Evolutionary conservation across 2,329 filamentous ascomycete species (phyloP).

Genomic region (Tothia fuscella): DNA sequence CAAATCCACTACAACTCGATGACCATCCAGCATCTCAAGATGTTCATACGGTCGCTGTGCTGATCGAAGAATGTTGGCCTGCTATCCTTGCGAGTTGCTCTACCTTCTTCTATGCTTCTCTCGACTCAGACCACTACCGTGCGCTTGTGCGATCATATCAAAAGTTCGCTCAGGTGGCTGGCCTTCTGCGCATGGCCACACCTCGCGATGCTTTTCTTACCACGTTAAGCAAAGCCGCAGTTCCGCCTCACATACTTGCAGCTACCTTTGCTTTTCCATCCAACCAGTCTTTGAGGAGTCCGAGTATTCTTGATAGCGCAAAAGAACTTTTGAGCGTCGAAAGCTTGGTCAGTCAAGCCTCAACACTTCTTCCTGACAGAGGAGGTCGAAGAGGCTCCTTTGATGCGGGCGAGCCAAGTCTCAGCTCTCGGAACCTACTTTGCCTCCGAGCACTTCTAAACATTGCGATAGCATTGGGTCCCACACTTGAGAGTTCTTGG

Average conservation of each 20-base stretch:
- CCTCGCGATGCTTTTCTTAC: slow-evolving; percentile 91
- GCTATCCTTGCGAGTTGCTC: slow-evolving; percentile 90
- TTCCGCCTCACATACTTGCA: slow-evolving; percentile 59
- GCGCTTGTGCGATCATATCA: slow-evolving; percentile 85
- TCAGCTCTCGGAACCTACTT: slow-evolving; percentile 81
- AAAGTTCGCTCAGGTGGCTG: slow-evolving; percentile 88
- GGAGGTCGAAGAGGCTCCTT: slow-evolving; percentile 47
- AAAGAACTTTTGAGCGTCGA: slow-evolving; percentile 65
- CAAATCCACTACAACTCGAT: slow-evolving; percentile 70
- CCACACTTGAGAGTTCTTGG: slow-evolving; percentile 76
- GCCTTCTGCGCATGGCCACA: slow-evolving; percentile 69
- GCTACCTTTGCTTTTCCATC: slow-evolving; percentile 23
- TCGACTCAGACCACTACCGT: slow-evolving; percentile 92
- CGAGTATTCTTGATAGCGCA: slow-evolving; percentile 56
- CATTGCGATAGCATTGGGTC: slow-evolving; percentile 83
- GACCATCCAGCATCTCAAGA: slow-evolving; percentile 60
- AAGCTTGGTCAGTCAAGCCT: slow-evolving; percentile 34
- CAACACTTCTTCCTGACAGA: slow-evolving; percentile 42
- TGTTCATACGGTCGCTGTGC: slow-evolving; percentile 63
- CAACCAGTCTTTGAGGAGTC: slow-evolving; percentile 30
- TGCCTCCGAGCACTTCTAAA: slow-evolving; percentile 90
- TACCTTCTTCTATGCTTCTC: slow-evolving; percentile 80
- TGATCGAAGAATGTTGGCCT: slow-evolving; percentile 91
- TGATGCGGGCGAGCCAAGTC: slow-evolving; percentile 32
- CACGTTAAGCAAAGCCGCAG: slow-evolving; percentile 82